Evolutionary conservation across 2,329 filamentous ascomycete species (phyloP).

Genomic region (Thelonectria rubi): DNA sequence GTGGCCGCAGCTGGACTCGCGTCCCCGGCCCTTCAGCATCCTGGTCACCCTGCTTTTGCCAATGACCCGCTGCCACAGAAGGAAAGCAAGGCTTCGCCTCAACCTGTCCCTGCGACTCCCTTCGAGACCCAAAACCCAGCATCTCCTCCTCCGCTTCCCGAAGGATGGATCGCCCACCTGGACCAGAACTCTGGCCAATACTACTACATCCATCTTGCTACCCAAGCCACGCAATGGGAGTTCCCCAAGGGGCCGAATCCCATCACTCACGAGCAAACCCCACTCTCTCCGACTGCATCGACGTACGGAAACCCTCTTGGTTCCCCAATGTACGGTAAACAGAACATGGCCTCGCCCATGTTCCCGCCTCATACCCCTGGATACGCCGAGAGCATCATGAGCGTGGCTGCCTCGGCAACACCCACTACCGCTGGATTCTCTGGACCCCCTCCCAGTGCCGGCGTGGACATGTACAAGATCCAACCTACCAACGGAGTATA

Average conservation of each 20-base stretch:
- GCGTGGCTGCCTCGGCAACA: slow-evolving; percentile 76
- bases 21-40: slow-evolving; percentile 63
- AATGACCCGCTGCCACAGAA: slow-evolving; percentile 74
- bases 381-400: slow-evolving; percentile 87
- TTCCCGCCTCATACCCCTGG: slow-evolving; percentile 84
- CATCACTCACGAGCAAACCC: slow-evolving; percentile 81
- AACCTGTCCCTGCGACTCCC: slow-evolving; percentile 56
- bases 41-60: slow-evolving; percentile 88
- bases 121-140: slow-evolving; percentile 66
- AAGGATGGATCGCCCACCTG: slow-evolving; percentile 97
- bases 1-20: slow-evolving; percentile 46
- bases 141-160: slow-evolving; percentile 90
- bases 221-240: slow-evolving; percentile 97
- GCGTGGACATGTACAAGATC: slow-evolving; percentile 94
- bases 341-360: slow-evolving; percentile 76
- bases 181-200: slow-evolving; percentile 97
- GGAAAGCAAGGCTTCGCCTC: slow-evolving; percentile 58
- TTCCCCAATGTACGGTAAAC: slow-evolving; percentile 71
- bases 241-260: slow-evolving; percentile 96
- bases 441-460: slow-evolving; percentile 86
- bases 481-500: slow-evolving; percentile 96
- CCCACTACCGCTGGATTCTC: slow-evolving; percentile 85
- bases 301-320: slow-evolving; percentile 78
- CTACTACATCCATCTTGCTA: slow-evolving; percentile 97
- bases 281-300: slow-evolving; percentile 82